A percentile compares a stretch with the other conserved stretches of the same genome.
phyloP scores from a whole-genome alignment of 1,139 yeast genomes.

The Protomyces macrosporus region DNA sequence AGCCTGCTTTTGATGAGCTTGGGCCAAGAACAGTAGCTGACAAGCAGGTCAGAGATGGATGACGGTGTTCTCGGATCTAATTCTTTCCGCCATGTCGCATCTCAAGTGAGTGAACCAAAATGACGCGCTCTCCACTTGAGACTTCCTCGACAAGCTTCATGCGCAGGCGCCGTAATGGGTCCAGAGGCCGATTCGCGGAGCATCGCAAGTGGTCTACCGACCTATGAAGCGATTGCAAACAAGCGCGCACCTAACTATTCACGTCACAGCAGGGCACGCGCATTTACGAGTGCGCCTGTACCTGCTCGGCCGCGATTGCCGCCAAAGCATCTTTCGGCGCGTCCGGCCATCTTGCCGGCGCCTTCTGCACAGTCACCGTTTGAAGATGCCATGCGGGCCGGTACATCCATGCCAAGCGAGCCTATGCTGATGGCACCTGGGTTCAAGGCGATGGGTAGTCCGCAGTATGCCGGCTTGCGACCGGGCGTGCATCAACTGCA shows the following conservation, averaged over 20 bases:
- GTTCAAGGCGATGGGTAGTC: neutral
- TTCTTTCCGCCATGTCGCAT: no score
- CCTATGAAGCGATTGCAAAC: neutral
- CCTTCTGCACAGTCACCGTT: neutral
- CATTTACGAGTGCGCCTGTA: neutral
- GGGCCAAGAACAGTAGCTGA: no score
- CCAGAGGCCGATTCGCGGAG: neutral
- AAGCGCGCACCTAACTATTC: neutral
- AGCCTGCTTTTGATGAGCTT: no score
- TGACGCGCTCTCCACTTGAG: no score
- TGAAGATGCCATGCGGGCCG: neutral
- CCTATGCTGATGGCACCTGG: neutral
- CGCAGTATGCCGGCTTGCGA: neutral
- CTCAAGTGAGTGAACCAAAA: no score
- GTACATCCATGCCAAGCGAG: neutral
- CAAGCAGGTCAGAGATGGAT: no score
- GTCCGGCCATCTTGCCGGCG: neutral
- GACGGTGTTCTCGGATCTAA: no score
- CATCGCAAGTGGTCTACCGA: neutral
- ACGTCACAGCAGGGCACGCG: neutral
- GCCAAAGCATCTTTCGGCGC: neutral
- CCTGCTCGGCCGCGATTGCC: neutral
- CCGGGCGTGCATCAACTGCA: slow-evolving; percentile 6
- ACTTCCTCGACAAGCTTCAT: no score
- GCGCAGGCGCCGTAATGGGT: no score